Evolutionary conservation across 805 yeast genomes (phyloP), one percentile per base, ranked within the genome.

Genomic region (Zygosaccharomyces bailii): DNA sequence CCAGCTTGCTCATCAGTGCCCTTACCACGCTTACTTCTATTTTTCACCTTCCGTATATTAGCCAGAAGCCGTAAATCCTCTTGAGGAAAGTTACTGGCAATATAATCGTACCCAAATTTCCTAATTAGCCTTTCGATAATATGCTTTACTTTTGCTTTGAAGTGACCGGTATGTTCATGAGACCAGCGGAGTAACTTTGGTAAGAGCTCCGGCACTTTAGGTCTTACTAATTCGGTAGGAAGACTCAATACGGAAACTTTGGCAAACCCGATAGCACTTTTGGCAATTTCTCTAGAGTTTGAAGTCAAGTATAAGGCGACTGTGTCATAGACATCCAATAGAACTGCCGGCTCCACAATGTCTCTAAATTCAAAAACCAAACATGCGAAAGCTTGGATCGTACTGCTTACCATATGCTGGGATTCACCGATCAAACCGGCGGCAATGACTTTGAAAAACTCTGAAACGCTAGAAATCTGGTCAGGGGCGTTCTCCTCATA

Each of bases 361-460:
- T 78, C 78, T 56, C 83, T 83, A 69, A 86, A 95, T 67, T 93
- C 97, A 66, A 81, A 91, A 31, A 93, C 74, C 35, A 91, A 69
- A 60, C 96, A 83, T 35, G 96, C 82, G 43, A 91, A 71, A 0
- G 96, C 95, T 5, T 96, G 89, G 55, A 93, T 81, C 2, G 91
- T 81, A n/a, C 98, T 97, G 58, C 96, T 86, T 24, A 93, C 86
- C 96, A 91, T 91, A 69, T 91, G 96, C 27, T 95, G 91, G 23
- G 93, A 78, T 52, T 85, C 82, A 45, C 96, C 96, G 29, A 93
- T 96, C 54, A 95, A 73, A 70, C 99, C 99, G 21, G 97, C 99
- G 65, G 91, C 79, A 23, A 91, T 84, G 84, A 93, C 87, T 23
- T 95, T 88, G 71, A 91, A 87, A 61, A 74, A 90, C 66, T 90